A percentile compares a stretch with the other conserved stretches of the same genome.
Conservation (phyloP, 106 monocot species). For the Acorus gramineus region DNA sequence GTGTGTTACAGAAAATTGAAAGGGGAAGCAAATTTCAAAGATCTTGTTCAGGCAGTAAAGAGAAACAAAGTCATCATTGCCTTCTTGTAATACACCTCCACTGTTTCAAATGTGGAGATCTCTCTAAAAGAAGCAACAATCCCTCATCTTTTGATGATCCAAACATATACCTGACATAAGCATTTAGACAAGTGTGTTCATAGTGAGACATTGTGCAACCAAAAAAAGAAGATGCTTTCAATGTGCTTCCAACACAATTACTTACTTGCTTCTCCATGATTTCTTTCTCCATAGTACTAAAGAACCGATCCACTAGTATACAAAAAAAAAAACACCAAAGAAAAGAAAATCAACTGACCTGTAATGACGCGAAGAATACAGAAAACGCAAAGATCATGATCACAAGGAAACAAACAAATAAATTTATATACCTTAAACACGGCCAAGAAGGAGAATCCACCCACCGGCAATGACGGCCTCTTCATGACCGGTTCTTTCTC, state of each 20-base stretch:
- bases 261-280: constrained; percentile 12
- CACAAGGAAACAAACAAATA: not conserved
- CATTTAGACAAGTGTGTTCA: too few species aligned
- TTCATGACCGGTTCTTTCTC: constrained; percentile 6
- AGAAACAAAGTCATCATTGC: not conserved
- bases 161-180: constrained; percentile 5
- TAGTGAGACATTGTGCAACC: not conserved
- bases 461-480: constrained; percentile 6
- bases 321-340: not conserved
- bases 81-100: constrained; percentile 7
- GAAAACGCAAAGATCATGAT: not conserved
- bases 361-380: not conserved
- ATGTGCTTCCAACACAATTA: not conserved
- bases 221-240: not conserved
- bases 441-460: constrained; percentile 9
- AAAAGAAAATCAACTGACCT: not conserved
- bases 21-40: too few species aligned
- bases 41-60: not conserved
- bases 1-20: too few species aligned
- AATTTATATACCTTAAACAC: constrained; percentile 10
- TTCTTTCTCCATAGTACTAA: constrained; percentile 21
- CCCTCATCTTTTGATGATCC: constrained; percentile 10
- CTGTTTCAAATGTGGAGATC: not conserved
- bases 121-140: constrained; percentile 13
- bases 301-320: constrained; percentile 24